A percentile compares a stretch with the other conserved stretches of the same genome.
phyloP scores from a whole-genome alignment of 177 flowering plant genomes.

The Vitis hybrid region DNA sequence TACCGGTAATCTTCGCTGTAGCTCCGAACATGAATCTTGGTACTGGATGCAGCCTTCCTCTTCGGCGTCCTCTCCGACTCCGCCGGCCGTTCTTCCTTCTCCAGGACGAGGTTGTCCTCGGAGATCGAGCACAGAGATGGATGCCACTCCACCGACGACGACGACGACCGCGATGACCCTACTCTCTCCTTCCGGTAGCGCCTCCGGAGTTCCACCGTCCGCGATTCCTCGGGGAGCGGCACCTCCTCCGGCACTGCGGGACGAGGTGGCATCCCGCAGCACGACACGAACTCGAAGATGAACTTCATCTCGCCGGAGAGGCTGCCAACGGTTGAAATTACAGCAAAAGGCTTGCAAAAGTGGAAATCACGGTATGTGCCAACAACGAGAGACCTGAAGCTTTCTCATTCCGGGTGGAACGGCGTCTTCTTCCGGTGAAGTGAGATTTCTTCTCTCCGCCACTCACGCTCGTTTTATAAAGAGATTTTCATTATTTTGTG shows the following conservation, averaged over 20 bases:
- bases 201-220: not conserved
- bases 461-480: not conserved
- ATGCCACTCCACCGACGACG: conserved; percentile 23
- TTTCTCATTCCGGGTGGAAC: not conserved
- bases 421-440: not conserved
- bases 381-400: not conserved
- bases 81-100: not conserved
- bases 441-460: not conserved
- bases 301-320: conserved; percentile 19
- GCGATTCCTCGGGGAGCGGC: conserved; percentile 10
- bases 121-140: conserved; percentile 29
- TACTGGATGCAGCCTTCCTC: conserved; percentile 6
- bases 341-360: not conserved
- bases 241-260: not conserved
- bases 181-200: conserved; percentile 10
- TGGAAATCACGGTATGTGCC: not conserved
- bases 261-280: conserved; percentile 15
- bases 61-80: not conserved
- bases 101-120: conserved; percentile 19
- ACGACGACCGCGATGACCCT: not conserved
- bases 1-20: conserved; percentile 14
- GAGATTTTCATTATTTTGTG: not conserved
- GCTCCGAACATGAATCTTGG: conserved; percentile 6
- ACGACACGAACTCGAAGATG: conserved; percentile 26
- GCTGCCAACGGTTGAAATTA: not conserved